Conservation (phyloP, 2,329 filamentous ascomycete species). For the Pestalotiopsis sp. region DNA sequence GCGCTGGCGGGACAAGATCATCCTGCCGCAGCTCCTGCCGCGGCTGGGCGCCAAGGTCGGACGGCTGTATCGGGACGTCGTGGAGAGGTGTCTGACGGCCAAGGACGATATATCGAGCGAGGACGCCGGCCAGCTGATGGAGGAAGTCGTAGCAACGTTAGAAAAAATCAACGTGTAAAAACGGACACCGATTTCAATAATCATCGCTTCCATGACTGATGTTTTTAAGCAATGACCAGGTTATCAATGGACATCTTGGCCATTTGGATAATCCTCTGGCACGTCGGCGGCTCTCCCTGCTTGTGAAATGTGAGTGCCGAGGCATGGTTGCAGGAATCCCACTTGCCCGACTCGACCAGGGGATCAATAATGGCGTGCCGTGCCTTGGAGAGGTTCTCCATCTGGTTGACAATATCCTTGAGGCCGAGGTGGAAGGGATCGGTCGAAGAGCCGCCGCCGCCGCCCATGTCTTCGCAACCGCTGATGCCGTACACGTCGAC, state of each 20-base stretch:
- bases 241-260: slow-evolving; percentile 56
- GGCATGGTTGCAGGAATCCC: slow-evolving; percentile 23
- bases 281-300: slow-evolving; percentile 43
- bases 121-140: slow-evolving; percentile 43
- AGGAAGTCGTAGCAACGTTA: slow-evolving; percentile 41
- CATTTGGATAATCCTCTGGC: slow-evolving; percentile 55
- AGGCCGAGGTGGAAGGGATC: slow-evolving; percentile 48
- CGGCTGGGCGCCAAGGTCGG: slow-evolving; percentile 44
- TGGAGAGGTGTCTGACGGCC: slow-evolving; percentile 42
- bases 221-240: slow-evolving; percentile 53
- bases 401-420: slow-evolving; percentile 53
- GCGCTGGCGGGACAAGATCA: slow-evolving; percentile 44
- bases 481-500: slow-evolving; percentile 59
- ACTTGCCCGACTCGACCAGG: slow-evolving; percentile 41
- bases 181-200: not conserved
- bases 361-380: slow-evolving; percentile 55
- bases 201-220: not conserved
- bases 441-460: slow-evolving; percentile 17
- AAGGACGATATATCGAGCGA: slow-evolving; percentile 38
- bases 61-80: slow-evolving; percentile 40
- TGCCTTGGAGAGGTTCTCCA: slow-evolving; percentile 52
- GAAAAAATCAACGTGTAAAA: slow-evolving; percentile 37
- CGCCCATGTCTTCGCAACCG: not conserved
- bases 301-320: slow-evolving; percentile 29
- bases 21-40: slow-evolving; percentile 42